Evolutionary conservation across 2,329 filamentous ascomycete genomes (phyloP), one percentile per base, ranked within the genome.

Genomic region (Stemphylium vesicarium): DNA sequence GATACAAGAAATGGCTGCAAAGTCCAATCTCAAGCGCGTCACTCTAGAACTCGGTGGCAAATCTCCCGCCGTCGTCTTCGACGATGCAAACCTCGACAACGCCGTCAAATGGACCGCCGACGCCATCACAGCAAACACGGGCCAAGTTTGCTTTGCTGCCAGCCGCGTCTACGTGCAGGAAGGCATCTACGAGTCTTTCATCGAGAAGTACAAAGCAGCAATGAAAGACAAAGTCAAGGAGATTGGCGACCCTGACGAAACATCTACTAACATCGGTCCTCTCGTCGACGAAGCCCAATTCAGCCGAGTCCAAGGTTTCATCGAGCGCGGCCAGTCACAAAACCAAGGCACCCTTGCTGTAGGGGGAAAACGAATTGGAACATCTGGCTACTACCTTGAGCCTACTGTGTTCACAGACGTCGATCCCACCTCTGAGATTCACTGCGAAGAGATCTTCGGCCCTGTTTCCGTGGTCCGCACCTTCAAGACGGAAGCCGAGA

Each of bases 41-140:
- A 78, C 75, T 0, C 72, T 80, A 11, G 78, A 80, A 56, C 69
- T 79, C 1, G 78, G 78, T 15, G 79, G 79, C 13, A 80, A 81
- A 58, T 75, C 70, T 8, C 78, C 79, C 0, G 74, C 74, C 1
- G 66, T 80, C 4, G 70, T 80, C 6, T 80, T 81, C 53, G 75
- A 79, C 29, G 79, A 80, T 59, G 68, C 64, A 13, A 72, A 80
- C 57, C 64, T 81, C 9, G 76, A 79, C 4, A 77, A 79, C 16
- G 76, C 76, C 0, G 70, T 76, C 1, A 63, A 57, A 2, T 72
- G 70, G 72, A 71, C 63, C 9, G 65, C 67, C 8, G 72, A 74
- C 38, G 71, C 67, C 29, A 75, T 76, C 58, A 74, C 70, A 2
- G 67, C 66, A 31, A 75, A 76, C 50, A 74, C 74, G 1, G 75